phyloP scores from a whole-genome alignment of 768 basidiomycete species.

The Pluteus cervinus region DNA sequence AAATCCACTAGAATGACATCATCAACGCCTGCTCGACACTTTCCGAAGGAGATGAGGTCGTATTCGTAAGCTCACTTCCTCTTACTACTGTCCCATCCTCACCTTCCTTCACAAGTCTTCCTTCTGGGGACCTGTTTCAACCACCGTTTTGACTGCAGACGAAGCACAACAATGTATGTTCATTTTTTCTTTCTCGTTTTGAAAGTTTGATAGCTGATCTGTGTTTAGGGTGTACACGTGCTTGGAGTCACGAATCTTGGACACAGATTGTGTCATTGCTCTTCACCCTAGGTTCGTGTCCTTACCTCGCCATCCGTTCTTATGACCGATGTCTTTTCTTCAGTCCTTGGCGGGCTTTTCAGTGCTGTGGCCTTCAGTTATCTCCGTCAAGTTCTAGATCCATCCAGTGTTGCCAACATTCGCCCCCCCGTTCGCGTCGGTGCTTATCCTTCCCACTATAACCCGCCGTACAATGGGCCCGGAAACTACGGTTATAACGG shows the following conservation, averaged over 20 bases:
- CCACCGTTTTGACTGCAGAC: conserved; percentile 17
- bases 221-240: conserved; percentile 49
- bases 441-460: conserved; percentile 47
- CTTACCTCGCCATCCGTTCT: neutral
- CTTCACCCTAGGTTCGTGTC: conserved; percentile 46
- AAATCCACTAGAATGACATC: conserved; percentile 42
- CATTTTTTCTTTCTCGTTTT: neutral
- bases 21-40: conserved; percentile 47
- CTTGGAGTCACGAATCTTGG: conserved; percentile 65
- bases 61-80: conserved; percentile 27
- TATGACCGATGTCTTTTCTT: conserved; percentile 1
- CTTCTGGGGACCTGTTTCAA: conserved; percentile 43
- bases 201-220: conserved; percentile 8
- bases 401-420: conserved; percentile 48
- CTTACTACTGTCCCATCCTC: neutral
- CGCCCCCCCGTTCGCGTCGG: conserved; percentile 38
- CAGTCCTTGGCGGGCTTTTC: conserved; percentile 59
- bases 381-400: conserved; percentile 72
- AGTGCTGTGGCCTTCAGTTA: conserved; percentile 62
- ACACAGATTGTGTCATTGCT: conserved; percentile 60
- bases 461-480: conserved; percentile 49
- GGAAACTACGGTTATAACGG: conserved; percentile 21
- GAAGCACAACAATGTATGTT: conserved; percentile 45
- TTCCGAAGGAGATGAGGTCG: conserved; percentile 25
- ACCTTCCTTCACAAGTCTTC: conserved; percentile 33